Evolutionary conservation across 2,329 filamentous ascomycete species (phyloP).

Genomic region (Pleomassaria siparia): DNA sequence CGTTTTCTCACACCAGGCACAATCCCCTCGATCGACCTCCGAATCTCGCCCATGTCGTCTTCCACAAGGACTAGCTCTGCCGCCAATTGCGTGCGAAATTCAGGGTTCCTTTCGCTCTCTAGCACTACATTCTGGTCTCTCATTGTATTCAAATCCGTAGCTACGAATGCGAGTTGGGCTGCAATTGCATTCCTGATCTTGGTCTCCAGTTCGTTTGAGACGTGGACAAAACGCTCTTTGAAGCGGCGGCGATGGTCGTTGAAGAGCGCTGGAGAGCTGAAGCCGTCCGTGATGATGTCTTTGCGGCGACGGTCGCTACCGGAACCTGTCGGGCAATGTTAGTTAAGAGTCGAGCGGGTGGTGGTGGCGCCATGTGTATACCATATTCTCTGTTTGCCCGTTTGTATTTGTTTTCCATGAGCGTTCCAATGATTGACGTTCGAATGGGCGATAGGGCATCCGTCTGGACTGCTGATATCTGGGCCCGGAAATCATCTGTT

Average conservation of each 20-base stretch:
- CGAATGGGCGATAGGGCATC: conserved; percentile 14
- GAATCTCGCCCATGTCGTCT: conserved; percentile 9
- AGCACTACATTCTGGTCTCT: conserved; percentile 21
- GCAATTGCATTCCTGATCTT: conserved; percentile 7
- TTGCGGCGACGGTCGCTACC: conserved; percentile 15
- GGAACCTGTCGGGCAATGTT: conserved; percentile 2
- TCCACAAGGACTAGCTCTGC: conserved; percentile 10
- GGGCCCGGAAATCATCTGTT: conserved; percentile 21
- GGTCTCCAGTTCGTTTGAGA: conserved; percentile 9
- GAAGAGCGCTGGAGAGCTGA: conserved; percentile 16
- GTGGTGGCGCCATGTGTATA: conserved; percentile 2
- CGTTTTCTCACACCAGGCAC: neutral
- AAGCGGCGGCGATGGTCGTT: conserved; percentile 11
- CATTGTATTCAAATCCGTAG: conserved; percentile 17
- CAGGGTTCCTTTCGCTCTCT: conserved; percentile 20
- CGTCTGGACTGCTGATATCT: conserved; percentile 10
- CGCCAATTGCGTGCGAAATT: conserved; percentile 14
- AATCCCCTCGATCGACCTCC: conserved; percentile 5
- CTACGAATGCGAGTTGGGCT: conserved; percentile 15
- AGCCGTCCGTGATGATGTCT: conserved; percentile 13
- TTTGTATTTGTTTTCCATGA: conserved; percentile 20
- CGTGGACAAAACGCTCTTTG: conserved; percentile 7
- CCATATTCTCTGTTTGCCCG: conserved; percentile 22
- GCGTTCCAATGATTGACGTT: conserved; percentile 20
- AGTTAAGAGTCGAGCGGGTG: neutral